These are phyloP conservation scores for Datura wrightii DNA, from an alignment of 257 asterid genomes.

Conservation along the genomic window DNA sequence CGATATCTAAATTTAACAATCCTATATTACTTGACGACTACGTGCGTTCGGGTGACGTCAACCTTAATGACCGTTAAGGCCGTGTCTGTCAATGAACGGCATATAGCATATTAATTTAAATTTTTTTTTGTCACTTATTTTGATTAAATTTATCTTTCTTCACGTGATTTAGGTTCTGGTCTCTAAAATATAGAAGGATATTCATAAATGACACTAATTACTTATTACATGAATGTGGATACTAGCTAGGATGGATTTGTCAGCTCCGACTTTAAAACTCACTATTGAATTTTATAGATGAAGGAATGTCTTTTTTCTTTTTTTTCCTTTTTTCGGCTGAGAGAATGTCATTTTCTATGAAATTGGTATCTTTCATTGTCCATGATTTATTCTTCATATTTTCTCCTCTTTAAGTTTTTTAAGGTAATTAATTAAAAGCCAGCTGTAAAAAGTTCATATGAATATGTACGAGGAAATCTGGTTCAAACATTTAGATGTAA, in stretches of 20 bases:
- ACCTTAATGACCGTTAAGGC: no score
- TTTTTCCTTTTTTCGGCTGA: no score
- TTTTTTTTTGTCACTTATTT: no score
- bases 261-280: not conserved
- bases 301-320: not conserved
- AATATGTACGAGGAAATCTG: not conserved
- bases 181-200: no score
- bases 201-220: no score
- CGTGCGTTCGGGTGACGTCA: no score
- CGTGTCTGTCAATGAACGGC: no score
- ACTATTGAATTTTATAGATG: not conserved
- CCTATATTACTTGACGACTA: no score
- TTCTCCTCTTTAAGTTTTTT: not conserved
- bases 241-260: not conserved
- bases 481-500: not conserved
- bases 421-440: not conserved
- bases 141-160: no score
- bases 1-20: no score
- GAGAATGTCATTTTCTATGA: not conserved
- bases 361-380: conserved; percentile 20
- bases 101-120: no score
- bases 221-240: not conserved
- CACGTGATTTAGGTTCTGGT: no score
- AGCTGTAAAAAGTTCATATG: not conserved
- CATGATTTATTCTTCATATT: not conserved